phyloP scores from a whole-genome alignment of 2,329 filamentous ascomycete species.

The Periconia macrospinosa region DNA sequence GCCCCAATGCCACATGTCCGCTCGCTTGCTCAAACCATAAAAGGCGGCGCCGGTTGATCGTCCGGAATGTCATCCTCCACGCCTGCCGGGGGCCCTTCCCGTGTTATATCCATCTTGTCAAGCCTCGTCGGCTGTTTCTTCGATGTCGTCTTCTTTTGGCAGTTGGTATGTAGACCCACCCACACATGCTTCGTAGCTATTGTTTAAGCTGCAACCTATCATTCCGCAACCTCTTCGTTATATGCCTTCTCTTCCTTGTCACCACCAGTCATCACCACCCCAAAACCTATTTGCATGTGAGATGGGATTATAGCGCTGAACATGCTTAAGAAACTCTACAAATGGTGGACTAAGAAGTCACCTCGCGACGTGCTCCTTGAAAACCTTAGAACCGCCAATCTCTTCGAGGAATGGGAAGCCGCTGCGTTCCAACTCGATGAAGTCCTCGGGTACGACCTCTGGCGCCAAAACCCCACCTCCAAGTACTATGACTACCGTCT shows the following conservation, averaged over 20 bases:
- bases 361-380: constrained; percentile 68
- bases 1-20: not conserved
- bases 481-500: constrained; percentile 85
- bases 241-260: not conserved
- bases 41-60: not conserved
- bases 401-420: constrained; percentile 84
- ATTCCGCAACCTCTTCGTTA: not conserved
- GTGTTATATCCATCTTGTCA: constrained; percentile 20
- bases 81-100: not conserved
- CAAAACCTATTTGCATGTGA: not conserved
- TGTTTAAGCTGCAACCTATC: not conserved
- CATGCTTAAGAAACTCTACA: constrained; percentile 63
- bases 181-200: not conserved
- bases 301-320: constrained; percentile 9
- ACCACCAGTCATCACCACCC: not conserved
- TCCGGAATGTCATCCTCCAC: not conserved
- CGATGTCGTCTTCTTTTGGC: constrained; percentile 46
- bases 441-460: constrained; percentile 76
- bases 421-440: constrained; percentile 83
- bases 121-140: constrained; percentile 36
- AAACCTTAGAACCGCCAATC: constrained; percentile 65
- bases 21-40: not conserved
- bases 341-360: constrained; percentile 68
- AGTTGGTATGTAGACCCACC: constrained; percentile 33
- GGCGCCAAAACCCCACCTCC: constrained; percentile 80